phyloP scores from a whole-genome alignment of 176 grass and related monocot genomes.

The Oryza officinalis region DNA sequence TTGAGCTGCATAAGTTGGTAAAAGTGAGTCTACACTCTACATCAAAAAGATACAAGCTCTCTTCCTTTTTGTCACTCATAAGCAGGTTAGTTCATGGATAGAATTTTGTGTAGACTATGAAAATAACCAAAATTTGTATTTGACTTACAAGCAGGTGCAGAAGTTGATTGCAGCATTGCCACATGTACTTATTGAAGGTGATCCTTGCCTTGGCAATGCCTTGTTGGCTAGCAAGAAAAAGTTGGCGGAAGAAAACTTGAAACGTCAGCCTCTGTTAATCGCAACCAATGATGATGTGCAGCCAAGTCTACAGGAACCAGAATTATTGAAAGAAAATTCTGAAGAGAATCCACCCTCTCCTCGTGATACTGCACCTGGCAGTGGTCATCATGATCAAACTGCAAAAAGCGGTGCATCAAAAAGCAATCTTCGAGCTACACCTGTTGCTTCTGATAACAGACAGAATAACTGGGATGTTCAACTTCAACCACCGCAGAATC shows the following conservation, averaged over 20 bases:
- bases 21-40: constrained; percentile 64
- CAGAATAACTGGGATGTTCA: constrained; percentile 47
- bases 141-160: constrained; percentile 71
- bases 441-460: constrained; percentile 51
- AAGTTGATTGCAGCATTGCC: constrained; percentile 82
- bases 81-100: constrained; percentile 14
- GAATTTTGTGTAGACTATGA: neutral
- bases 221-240: constrained; percentile 47
- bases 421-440: constrained; percentile 26
- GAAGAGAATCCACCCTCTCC: constrained; percentile 44
- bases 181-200: constrained; percentile 73
- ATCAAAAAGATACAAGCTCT: constrained; percentile 16
- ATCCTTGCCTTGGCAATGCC: constrained; percentile 56
- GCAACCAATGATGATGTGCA: constrained; percentile 41
- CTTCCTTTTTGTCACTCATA: neutral
- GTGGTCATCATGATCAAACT: constrained; percentile 27
- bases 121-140: constrained; percentile 29
- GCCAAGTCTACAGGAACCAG: constrained; percentile 40
- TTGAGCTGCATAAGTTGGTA: constrained; percentile 95
- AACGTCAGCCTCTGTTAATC: constrained; percentile 40
- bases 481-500: constrained; percentile 48
- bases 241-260: constrained; percentile 40
- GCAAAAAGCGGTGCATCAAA: constrained; percentile 4
- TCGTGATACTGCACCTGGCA: constrained; percentile 33
- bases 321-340: constrained; percentile 47